Base-by-base conservation (phyloP, 331 rosid genomes). In the Pyracantha coccinea region DNA sequence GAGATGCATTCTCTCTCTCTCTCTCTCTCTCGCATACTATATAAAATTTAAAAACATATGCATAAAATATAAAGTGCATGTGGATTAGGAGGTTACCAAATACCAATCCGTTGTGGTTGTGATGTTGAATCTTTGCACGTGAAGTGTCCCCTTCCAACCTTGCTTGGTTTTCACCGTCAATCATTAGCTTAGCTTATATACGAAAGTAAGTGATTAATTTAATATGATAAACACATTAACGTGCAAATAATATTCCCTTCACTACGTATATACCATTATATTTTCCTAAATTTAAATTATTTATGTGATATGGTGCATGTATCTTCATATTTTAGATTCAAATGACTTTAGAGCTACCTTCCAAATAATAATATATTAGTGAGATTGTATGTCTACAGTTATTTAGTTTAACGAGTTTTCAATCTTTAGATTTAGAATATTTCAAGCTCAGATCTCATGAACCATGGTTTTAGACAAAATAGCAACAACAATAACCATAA, bases 111-210 rank as follows among this genome's bases (percentile, higher is more conserved):
- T 17, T 5, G n/a, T 83, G n/a, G 77, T 84, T 80, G 72, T 85
- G 84, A 20, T 16, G 75, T 84, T 92, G 89, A 87, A 90, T 87
- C 97, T 87, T 86, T 76, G 79, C 97, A 92, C 86, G 89, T 90
- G 97, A 83, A 59, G 2, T 82, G 87, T 84, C 86, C 58, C 23
- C 23, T 6, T 52, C 58, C 54, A 12, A 14, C 55, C 58, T 52
- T 52, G 58, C 58, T 79, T 84, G 73, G 86, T 83, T 86, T 92
- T 89, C 88, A 81, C 89, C 91, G 45, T 86, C 80, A 87, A 90
- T 85, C 89, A 83, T 88, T 53, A 38, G 25, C 77, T 32, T 4
- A 38, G 20, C 8, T 1, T 3, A 52, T 7, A 17, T 15, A 52
- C 29, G 3, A 59, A 23, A 23, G 58, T 14, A 14, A 50, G 7